Evolutionary conservation across 768 basidiomycete genomes (phyloP).

Genomic region (Boletus pseudo-olivaceus): DNA sequence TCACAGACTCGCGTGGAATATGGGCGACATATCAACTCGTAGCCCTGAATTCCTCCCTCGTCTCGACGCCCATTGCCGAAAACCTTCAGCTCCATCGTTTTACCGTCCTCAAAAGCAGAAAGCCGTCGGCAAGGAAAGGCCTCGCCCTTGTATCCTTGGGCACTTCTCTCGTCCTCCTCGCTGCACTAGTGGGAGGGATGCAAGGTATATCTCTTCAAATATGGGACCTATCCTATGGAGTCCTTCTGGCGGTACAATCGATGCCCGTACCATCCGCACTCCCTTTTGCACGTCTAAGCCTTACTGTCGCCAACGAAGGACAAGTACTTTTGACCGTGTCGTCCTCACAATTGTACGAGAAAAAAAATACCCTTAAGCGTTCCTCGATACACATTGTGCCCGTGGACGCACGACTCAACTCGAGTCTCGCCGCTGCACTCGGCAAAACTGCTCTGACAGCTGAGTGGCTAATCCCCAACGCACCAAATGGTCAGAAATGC

Average conservation of each 20-base stretch:
- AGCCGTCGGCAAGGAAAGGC: conserved; percentile 5
- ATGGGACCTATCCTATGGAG: conserved; percentile 69
- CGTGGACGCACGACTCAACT: conserved; percentile 45
- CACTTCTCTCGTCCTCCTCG: conserved; percentile 58
- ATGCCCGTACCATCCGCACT: conserved; percentile 49
- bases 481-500: not conserved
- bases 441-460: conserved; percentile 45
- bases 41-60: conserved; percentile 23
- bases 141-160: conserved; percentile 47
- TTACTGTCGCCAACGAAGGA: conserved; percentile 36
- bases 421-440: conserved; percentile 63
- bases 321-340: conserved; percentile 54
- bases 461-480: conserved; percentile 41
- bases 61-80: conserved; percentile 18
- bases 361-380: conserved; percentile 21
- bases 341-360: conserved; percentile 24
- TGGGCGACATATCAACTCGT: conserved; percentile 41
- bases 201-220: conserved; percentile 52
- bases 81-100: conserved; percentile 24
- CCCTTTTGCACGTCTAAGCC: conserved; percentile 24
- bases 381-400: conserved; percentile 63
- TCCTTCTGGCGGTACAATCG: conserved; percentile 53
- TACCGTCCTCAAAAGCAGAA: conserved; percentile 8
- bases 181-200: conserved; percentile 33
- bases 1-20: conserved; percentile 41